These are phyloP conservation scores for Fusarium mangiferae DNA, from an alignment of 2,329 filamentous ascomycete genomes.

Conservation along the genomic window DNA sequence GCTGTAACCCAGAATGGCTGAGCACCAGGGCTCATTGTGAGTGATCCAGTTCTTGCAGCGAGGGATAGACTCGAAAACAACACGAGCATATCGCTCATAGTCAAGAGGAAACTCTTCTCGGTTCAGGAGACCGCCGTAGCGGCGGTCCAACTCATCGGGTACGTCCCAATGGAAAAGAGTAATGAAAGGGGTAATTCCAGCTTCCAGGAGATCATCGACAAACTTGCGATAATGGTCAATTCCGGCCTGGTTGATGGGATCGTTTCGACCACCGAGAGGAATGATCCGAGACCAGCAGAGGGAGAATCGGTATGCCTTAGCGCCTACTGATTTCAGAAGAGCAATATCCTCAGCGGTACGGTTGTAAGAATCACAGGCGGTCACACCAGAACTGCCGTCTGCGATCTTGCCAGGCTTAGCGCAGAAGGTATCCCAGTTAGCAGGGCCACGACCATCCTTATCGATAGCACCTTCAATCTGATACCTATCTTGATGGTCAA, in stretches of 20 bases:
- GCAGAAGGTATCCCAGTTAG: constrained; percentile 93
- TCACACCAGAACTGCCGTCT: constrained; percentile 76
- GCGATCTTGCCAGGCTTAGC: constrained; percentile 84
- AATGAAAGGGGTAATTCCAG: constrained; percentile 82
- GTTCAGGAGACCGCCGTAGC: constrained; percentile 84
- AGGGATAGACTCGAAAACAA: constrained; percentile 78
- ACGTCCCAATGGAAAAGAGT: constrained; percentile 92
- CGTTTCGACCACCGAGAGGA: constrained; percentile 83
- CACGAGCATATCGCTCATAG: constrained; percentile 80
- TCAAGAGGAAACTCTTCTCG: constrained; percentile 85
- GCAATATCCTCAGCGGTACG: constrained; percentile 80
- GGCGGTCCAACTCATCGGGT: constrained; percentile 79
- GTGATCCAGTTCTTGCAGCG: constrained; percentile 91
- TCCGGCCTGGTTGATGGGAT: constrained; percentile 82
- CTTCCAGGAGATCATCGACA: constrained; percentile 79
- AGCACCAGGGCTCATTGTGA: constrained; percentile 92
- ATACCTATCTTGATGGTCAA: constrained; percentile 67
- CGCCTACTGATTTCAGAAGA: constrained; percentile 78
- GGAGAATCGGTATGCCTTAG: constrained; percentile 84
- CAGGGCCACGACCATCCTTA: constrained; percentile 81
- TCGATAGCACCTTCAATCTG: constrained; percentile 84
- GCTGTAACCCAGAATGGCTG: constrained; percentile 81
- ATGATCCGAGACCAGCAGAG: constrained; percentile 88
- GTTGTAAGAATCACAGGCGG: constrained; percentile 90
- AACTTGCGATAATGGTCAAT: constrained; percentile 82